Conservation (phyloP, 257 asterid genomes). For the Plantago ovata region DNA sequence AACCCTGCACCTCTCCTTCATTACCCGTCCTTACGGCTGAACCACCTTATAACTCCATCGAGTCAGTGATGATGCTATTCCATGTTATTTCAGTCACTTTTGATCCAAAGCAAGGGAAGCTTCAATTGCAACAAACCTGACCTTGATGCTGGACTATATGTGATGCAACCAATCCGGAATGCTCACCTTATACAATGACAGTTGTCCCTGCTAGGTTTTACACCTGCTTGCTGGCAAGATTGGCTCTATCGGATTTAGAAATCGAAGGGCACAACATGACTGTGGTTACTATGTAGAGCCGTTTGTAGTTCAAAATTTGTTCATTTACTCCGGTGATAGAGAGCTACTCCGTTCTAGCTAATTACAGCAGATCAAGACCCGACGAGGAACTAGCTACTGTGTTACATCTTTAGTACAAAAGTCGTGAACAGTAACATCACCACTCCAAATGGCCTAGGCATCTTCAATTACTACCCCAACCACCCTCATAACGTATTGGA, state of each 20-base stretch:
- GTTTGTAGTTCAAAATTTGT: conserved; percentile 63
- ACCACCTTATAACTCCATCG: too few relatives aligned
- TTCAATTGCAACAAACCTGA: conserved; percentile 58
- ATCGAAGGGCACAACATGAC: conserved; percentile 91
- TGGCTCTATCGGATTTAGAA: conserved; percentile 70
- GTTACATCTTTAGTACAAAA: conserved; percentile 57
- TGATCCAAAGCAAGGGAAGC: conserved; percentile 83
- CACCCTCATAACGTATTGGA: too few relatives aligned
- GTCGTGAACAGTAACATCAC: conserved; percentile 48
- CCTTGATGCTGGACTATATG: conserved; percentile 33
- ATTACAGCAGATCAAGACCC: conserved; percentile 71
- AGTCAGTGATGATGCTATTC: neutral
- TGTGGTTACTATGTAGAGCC: conserved; percentile 90
- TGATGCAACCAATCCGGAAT: conserved; percentile 65
- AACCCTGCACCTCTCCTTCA: too few relatives aligned
- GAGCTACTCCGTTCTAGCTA: conserved; percentile 71
- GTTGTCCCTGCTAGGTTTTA: conserved; percentile 72
- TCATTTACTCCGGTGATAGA: conserved; percentile 84
- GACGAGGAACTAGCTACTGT: conserved; percentile 80
- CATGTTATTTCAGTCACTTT: conserved; percentile 49
- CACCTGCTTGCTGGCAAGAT: conserved; percentile 81
- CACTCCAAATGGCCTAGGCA: conserved; percentile 64
- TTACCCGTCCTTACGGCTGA: too few relatives aligned
- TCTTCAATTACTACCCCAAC: conserved; percentile 72
- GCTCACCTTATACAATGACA: conserved; percentile 52